Base-by-base conservation (phyloP, 441 rosid genomes). In the Adansonia grandidieri region DNA sequence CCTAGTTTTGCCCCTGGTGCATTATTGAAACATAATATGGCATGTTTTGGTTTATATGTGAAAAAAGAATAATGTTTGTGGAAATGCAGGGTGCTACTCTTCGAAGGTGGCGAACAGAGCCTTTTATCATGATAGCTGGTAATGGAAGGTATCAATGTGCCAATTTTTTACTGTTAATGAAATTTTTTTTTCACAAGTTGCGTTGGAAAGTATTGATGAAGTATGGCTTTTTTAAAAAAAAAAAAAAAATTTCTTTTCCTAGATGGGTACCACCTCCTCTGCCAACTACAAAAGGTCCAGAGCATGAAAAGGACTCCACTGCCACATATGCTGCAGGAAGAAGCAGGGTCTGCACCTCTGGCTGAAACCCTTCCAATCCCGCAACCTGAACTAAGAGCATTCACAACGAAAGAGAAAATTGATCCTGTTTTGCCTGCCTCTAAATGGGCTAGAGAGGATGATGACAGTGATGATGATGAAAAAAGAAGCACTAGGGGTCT, bases 21-120 rank as follows among this genome's bases (percentile, higher is more conserved):
- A 37, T 42, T 80, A 24, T 50, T 58, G 42, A 58, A 56, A 19
- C 44, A 11, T 74, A 22, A 32, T 32, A 74, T 11, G 69, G 56
- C 37, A 22, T 47, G 24, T 37, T 51, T 62, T 70, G 10, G 3
- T 54, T 14, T 66, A 37, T 71, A 10, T 45, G 32, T 13, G 19
- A 65, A 72, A 60, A 40, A 5, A 28, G 73, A 56, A 73, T 47
- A 54, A 74, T 68, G 72, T 53, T 77, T 9, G 64, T 69, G 73
- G 58, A 53, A 65, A 70, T 87, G 82, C 83, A 97, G 99, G 99
- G 99, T 77, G 99, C 95, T 88, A 93, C 97, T 77, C 97, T 95
- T 83, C 99, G 91, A 82, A 91, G 98, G 84, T 97, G 99, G 98
- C 88, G 99, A 84, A 93, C 95, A 28, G 97, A 97, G 80, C 99